phyloP scores from a whole-genome alignment of 257 asterid genomes.

The Eustoma russellianum region DNA sequence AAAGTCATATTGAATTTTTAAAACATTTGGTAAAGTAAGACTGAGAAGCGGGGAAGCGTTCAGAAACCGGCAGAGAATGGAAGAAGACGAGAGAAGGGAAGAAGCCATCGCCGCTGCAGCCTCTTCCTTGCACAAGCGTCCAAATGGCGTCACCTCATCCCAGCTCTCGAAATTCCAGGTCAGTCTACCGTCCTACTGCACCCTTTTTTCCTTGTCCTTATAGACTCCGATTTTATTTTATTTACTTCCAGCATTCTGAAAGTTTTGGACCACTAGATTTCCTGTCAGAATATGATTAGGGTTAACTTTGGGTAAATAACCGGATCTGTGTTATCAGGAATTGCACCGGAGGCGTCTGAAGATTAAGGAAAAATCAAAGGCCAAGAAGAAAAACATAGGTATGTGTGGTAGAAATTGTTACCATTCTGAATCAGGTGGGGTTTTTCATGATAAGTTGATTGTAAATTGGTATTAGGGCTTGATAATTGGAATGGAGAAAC shows the following conservation, averaged over 20 bases:
- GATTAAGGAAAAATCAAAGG: constrained; percentile 57
- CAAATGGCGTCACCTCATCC: constrained; percentile 28
- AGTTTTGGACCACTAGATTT: background rate
- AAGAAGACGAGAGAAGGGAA: constrained; percentile 60
- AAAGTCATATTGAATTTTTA: too few species aligned
- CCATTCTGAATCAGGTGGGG: background rate
- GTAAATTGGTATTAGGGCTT: constrained; percentile 11
- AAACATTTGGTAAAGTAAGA: too few species aligned
- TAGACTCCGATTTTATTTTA: background rate
- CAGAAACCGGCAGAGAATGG: background rate
- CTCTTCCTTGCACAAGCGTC: constrained; percentile 48
- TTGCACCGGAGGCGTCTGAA: constrained; percentile 70
- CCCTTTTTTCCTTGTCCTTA: background rate
- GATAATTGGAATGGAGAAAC: constrained; percentile 28
- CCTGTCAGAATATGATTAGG: background rate
- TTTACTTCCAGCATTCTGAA: background rate
- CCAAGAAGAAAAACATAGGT: constrained; percentile 52
- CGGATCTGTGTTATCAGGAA: constrained; percentile 35
- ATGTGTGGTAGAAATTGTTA: background rate
- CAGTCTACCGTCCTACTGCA: background rate
- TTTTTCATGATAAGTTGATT: background rate
- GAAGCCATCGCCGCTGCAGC: constrained; percentile 56
- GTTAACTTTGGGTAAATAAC: background rate
- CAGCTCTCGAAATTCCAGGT: constrained; percentile 84
- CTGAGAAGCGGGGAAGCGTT: too few species aligned